Evolutionary conservation across 78 protist species (phyloP).

Genomic region (Blattamonas nauphoetae): DNA sequence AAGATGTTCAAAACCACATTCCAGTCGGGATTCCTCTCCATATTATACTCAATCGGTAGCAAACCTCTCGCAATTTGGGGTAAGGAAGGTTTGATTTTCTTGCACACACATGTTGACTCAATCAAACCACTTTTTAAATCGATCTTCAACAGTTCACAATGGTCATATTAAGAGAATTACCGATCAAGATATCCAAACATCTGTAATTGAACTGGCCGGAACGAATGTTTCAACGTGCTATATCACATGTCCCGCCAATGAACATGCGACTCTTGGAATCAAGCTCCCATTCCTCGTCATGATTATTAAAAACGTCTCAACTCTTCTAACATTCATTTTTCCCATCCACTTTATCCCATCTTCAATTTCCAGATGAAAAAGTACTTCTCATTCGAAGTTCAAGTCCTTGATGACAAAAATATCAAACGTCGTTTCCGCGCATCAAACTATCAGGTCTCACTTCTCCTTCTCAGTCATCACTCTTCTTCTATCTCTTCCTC

Average conservation of each 20-base stretch:
- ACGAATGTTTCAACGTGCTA: conserved; percentile 70
- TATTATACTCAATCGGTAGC: conserved; percentile 80
- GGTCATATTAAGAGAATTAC: conserved; percentile 86
- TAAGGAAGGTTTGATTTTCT: conserved; percentile 29
- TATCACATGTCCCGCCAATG: conserved; percentile 76
- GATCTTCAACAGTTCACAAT: conserved; percentile 34
- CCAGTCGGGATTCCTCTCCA: conserved; percentile 83
- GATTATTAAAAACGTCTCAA: conserved; percentile 76
- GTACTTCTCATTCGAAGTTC: conserved; percentile 90
- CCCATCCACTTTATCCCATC: background rate
- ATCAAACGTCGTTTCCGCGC: conserved; percentile 82
- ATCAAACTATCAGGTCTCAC: conserved; percentile 70
- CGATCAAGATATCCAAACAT: conserved; percentile 77
- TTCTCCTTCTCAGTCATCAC: background rate
- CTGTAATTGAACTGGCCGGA: conserved; percentile 74
- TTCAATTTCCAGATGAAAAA: conserved; percentile 43
- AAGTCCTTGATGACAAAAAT: conserved; percentile 83
- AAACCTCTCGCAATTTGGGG: conserved; percentile 90
- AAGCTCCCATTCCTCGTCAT: conserved; percentile 85
- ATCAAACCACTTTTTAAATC: background rate
- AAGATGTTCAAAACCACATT: conserved; percentile 67
- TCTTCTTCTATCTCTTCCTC: background rate
- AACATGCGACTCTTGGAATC: conserved; percentile 76
- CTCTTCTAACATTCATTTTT: background rate
- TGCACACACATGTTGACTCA: background rate